Base-by-base conservation (phyloP, 2,329 filamentous ascomycete genomes). In the Penicillium sclerotiorum region DNA sequence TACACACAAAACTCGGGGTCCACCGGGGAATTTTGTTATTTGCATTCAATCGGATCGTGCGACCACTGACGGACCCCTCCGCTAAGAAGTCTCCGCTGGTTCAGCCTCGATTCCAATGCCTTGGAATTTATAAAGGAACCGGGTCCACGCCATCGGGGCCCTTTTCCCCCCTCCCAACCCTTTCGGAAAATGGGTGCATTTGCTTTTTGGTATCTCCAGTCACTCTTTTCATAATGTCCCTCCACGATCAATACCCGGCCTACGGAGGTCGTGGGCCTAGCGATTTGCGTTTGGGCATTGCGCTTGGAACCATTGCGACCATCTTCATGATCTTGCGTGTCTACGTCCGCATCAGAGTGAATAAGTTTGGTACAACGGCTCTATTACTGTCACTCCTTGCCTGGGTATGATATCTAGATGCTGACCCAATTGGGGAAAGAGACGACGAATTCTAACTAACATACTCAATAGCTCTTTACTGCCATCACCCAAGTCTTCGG, bases 281-380 rank as follows among this genome's bases (percentile, higher is more conserved):
- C 30, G 57, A 60, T 30, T 18, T 60, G 13, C 53, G 53, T 22
- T 25, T 60, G 21, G 57, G 57, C 21, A 51, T 60, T 36, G 20
- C 49, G 6, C 36, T 60, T 17, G 53, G 49, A 8, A 12, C 45
- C 41, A 48, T 60, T 40, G 57, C 57, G 12, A 60, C 57, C 13
- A 52, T 53, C 15, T 56, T 60, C 21, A 60, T 60, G 53, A 33
- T 41, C 2, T 17, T 60, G 30, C 55, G 57, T 7, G 43, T 60
- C 5, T 60, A 60, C 45, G 55, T 60, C 12, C 55, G 57, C 22
- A 30, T 60, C 17, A 53, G 52, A 8, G 25, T 60, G 8, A 60
- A 60, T 37, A 60, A 60, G 33, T 60, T 60, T 21, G 57, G 57
- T 12, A 60, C 57, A 9, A 57, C 51, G 1, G 53, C 57, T 1